These are phyloP conservation scores for Clarireedia homoeocarpa DNA, from an alignment of 2,329 filamentous ascomycete genomes.

Conservation along the genomic window DNA sequence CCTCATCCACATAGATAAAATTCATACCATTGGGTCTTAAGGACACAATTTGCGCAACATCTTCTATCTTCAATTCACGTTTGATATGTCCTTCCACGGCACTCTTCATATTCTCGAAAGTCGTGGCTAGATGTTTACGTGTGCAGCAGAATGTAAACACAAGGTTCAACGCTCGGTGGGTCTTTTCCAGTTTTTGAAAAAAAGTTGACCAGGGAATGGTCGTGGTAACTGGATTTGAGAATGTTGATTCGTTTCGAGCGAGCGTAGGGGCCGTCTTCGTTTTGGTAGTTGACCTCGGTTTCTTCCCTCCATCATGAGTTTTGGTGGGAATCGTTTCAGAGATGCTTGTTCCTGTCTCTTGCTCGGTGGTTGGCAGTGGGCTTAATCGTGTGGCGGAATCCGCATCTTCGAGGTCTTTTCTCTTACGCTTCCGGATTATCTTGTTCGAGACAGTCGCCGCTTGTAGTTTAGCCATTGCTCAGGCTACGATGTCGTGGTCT, in stretches of 20 bases:
- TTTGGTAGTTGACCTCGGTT: constrained; percentile 40
- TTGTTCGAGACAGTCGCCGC: constrained; percentile 40
- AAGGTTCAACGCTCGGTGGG: constrained; percentile 78
- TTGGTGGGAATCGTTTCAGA: constrained; percentile 46
- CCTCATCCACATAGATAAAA: constrained; percentile 81
- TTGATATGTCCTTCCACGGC: constrained; percentile 80
- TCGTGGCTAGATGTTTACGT: constrained; percentile 85
- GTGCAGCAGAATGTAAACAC: constrained; percentile 95
- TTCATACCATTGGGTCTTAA: constrained; percentile 71
- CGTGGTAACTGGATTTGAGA: constrained; percentile 19
- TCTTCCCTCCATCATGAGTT: constrained; percentile 42
- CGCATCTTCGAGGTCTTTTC: constrained; percentile 24
- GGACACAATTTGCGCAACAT: constrained; percentile 75
- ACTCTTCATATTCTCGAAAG: constrained; percentile 78
- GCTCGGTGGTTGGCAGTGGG: neutral
- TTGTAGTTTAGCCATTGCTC: constrained; percentile 31
- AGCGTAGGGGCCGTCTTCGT: constrained; percentile 17
- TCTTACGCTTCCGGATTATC: constrained; percentile 34
- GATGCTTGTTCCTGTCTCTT: neutral
- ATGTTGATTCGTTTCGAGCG: constrained; percentile 19
- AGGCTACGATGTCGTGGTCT: neutral
- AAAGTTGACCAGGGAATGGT: constrained; percentile 57
- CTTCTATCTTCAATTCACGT: constrained; percentile 59
- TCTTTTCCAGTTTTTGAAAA: constrained; percentile 66
- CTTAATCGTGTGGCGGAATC: constrained; percentile 8